A percentile compares a stretch with the other conserved stretches of the same genome.
phyloP scores from a whole-genome alignment of 2,329 filamentous ascomycete species.

The Bipolaris sorokiniana region DNA sequence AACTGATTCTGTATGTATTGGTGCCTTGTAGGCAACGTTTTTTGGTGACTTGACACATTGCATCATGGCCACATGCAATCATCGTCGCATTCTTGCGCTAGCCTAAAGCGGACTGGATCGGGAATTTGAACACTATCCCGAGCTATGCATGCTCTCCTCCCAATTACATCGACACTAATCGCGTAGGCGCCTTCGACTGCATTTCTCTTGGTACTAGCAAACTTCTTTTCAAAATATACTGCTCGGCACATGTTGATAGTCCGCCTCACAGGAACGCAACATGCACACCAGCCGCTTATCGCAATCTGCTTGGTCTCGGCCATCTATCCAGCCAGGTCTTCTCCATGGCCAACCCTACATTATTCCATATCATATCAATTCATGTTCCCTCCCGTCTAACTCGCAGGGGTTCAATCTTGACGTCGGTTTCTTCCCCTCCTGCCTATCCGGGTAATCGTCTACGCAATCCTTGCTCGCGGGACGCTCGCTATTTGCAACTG shows the following conservation, averaged over 20 bases:
- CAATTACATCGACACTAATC: too few species aligned
- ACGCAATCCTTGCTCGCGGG: constrained; percentile 25
- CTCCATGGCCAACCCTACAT: too few species aligned
- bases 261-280: too few species aligned
- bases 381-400: neutral
- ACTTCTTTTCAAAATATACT: too few species aligned
- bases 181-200: too few species aligned
- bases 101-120: neutral
- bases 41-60: constrained; percentile 40
- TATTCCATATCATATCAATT: too few species aligned
- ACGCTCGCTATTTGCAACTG: constrained; percentile 25
- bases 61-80: constrained; percentile 31
- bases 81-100: constrained; percentile 23
- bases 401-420: neutral
- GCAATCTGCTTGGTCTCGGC: too few species aligned
- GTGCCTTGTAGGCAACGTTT: constrained; percentile 21
- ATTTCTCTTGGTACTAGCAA: too few species aligned
- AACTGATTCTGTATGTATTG: neutral
- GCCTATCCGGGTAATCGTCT: constrained; percentile 35
- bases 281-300: too few species aligned
- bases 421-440: constrained; percentile 26
- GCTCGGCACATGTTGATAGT: too few species aligned
- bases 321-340: neutral
- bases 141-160: too few species aligned
- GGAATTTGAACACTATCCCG: too few species aligned